Evolutionary conservation across 345 rosid genomes (phyloP).

Genomic region (Citrus medica): DNA sequence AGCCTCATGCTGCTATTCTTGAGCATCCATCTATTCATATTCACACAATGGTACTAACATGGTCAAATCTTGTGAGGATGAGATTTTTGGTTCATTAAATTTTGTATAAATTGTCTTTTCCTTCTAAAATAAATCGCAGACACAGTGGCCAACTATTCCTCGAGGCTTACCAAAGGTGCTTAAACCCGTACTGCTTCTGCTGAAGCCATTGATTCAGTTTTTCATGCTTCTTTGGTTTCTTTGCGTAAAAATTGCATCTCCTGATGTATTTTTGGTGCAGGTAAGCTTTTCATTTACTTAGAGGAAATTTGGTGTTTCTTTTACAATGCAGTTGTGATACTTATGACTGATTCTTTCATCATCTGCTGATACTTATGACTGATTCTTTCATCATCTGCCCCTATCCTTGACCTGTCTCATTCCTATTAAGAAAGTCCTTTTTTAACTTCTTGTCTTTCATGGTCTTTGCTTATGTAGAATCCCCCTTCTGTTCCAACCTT

Average conservation of each 20-base stretch:
- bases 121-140: slow-evolving; percentile 32
- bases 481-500: slow-evolving; percentile 96
- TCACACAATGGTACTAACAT: slow-evolving; percentile 69
- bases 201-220: slow-evolving; percentile 84
- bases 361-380: not conserved
- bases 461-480: slow-evolving; percentile 48
- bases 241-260: slow-evolving; percentile 63
- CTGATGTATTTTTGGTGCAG: slow-evolving; percentile 90
- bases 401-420: not conserved
- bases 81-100: not conserved
- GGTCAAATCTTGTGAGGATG: not conserved
- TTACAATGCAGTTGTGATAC: not conserved
- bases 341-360: not conserved
- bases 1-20: slow-evolving; percentile 66
- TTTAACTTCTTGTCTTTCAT: not conserved
- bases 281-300: slow-evolving; percentile 31
- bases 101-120: not conserved
- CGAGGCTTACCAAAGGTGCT: slow-evolving; percentile 56
- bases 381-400: not conserved
- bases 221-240: slow-evolving; percentile 81
- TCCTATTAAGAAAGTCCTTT: not conserved
- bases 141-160: slow-evolving; percentile 49
- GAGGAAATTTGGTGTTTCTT: not conserved
- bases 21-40: slow-evolving; percentile 72
- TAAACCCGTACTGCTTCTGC: slow-evolving; percentile 57